Conservation (phyloP, 169 alveolate species). For the Miamiensis avidus region DNA sequence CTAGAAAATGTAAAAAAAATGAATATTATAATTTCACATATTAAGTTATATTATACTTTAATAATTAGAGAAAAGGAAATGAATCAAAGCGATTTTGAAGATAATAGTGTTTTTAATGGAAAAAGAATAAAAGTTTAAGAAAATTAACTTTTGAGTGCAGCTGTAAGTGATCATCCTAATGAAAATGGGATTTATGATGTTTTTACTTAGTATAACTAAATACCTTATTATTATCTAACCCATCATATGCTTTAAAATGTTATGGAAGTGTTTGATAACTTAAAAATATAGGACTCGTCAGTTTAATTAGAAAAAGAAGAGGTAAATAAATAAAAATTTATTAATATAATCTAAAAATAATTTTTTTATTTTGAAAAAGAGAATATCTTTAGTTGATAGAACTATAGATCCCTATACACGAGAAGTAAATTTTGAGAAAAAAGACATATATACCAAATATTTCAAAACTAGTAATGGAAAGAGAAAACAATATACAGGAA, state of each 20-base stretch:
- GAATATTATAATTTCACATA: background rate
- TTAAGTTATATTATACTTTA: too few species aligned
- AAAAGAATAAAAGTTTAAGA: background rate
- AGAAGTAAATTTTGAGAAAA: background rate
- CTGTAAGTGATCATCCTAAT: background rate
- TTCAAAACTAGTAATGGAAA: background rate
- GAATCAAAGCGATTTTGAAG: background rate
- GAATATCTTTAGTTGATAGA: background rate
- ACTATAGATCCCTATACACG: background rate
- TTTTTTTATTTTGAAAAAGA: background rate
- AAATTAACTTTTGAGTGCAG: background rate
- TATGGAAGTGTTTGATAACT: background rate
- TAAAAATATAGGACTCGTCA: background rate
- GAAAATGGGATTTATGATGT: background rate
- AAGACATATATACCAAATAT: too few species aligned
- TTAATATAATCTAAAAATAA: too few species aligned
- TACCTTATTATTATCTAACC: too few species aligned
- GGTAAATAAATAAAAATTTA: background rate
- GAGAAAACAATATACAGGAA: background rate
- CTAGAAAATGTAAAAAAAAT: background rate
- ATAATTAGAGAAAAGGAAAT: background rate
- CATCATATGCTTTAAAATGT: background rate
- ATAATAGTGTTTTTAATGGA: background rate
- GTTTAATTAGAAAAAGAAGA: background rate
- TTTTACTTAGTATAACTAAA: background rate